Evolutionary conservation across 1,284 basidiomycete species (phyloP).

Genomic region (Trichosporon sp.): DNA sequence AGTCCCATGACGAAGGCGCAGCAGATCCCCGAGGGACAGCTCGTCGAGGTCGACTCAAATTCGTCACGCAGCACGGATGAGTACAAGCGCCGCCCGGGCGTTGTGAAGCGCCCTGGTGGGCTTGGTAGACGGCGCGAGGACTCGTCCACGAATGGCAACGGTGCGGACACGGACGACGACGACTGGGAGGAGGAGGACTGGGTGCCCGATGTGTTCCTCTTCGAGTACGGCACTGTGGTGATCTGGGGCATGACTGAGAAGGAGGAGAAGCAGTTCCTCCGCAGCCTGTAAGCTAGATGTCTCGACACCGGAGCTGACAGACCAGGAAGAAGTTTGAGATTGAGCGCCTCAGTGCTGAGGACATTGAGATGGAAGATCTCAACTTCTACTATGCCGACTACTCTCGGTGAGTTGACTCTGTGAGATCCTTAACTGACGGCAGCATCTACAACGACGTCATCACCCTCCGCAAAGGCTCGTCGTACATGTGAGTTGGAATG

Average conservation of each 20-base stretch:
- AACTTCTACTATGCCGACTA: slow-evolving; percentile 98
- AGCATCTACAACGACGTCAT: slow-evolving; percentile 99
- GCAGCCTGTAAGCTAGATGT: slow-evolving; percentile 64
- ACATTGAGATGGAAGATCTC: slow-evolving; percentile 90
- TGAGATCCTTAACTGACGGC: slow-evolving; percentile 7
- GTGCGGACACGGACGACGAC: slow-evolving; percentile 36
- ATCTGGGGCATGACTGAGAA: slow-evolving; percentile 95
- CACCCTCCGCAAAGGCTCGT: slow-evolving; percentile 85
- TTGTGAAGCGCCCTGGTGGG: slow-evolving; percentile 41
- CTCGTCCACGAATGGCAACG: slow-evolving; percentile 42
- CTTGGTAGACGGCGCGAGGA: slow-evolving; percentile 56
- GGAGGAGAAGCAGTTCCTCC: slow-evolving; percentile 82
- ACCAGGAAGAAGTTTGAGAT: slow-evolving; percentile 83
- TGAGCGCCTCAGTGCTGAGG: slow-evolving; percentile 74
- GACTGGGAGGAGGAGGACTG: slow-evolving; percentile 58
- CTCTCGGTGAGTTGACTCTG: slow-evolving; percentile 59
- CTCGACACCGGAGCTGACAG: not conserved
- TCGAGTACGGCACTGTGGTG: slow-evolving; percentile 83
- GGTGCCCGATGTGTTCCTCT: slow-evolving; percentile 78
- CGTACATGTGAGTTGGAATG: slow-evolving; percentile 71
- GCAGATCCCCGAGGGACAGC: slow-evolving; percentile 39
- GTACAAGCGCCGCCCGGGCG: slow-evolving; percentile 38
- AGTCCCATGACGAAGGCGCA: not conserved
- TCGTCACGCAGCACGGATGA: slow-evolving; percentile 3
- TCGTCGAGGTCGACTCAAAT: slow-evolving; percentile 27